Conservation (phyloP, 2,329 filamentous ascomycete genomes). For the Periconia sp. region DNA sequence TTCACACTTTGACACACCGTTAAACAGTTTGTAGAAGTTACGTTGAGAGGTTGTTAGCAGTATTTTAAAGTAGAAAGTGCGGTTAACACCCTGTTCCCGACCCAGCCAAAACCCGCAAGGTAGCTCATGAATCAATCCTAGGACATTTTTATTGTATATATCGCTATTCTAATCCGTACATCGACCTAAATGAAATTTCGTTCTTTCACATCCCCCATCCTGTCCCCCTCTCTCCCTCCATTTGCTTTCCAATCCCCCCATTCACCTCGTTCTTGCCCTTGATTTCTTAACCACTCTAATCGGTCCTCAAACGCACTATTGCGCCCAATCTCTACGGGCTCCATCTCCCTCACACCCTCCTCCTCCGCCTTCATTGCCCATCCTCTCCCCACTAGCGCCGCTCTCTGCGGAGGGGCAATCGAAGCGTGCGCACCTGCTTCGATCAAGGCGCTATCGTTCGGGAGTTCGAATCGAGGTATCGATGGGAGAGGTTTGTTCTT, state of each 20-base stretch:
- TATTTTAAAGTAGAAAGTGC: too few species aligned
- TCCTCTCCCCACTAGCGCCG: conserved; percentile 5
- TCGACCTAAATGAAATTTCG: background rate
- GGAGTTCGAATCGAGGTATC: conserved; percentile 16
- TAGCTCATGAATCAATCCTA: too few species aligned
- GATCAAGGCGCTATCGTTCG: conserved; percentile 12
- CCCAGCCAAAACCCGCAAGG: too few species aligned
- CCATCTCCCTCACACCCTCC: background rate
- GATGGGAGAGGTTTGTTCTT: background rate
- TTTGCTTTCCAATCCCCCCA: too few species aligned
- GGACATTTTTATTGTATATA: too few species aligned
- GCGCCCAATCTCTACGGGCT: conserved; percentile 24
- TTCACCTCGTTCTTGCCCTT: too few species aligned
- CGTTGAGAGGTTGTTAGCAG: too few species aligned
- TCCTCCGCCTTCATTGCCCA: background rate
- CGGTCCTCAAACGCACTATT: conserved; percentile 13
- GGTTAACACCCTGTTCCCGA: too few species aligned
- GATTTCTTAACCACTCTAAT: background rate
- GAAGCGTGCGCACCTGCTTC: conserved; percentile 10
- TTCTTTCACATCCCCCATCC: background rate
- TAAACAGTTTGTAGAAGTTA: too few species aligned
- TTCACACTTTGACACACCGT: too few species aligned
- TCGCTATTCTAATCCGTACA: background rate
- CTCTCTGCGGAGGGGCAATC: conserved; percentile 9
- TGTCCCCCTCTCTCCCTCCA: background rate